Evolutionary conservation across 1,139 yeast species (phyloP).

Genomic region (Magnusiomyces clavatus): DNA sequence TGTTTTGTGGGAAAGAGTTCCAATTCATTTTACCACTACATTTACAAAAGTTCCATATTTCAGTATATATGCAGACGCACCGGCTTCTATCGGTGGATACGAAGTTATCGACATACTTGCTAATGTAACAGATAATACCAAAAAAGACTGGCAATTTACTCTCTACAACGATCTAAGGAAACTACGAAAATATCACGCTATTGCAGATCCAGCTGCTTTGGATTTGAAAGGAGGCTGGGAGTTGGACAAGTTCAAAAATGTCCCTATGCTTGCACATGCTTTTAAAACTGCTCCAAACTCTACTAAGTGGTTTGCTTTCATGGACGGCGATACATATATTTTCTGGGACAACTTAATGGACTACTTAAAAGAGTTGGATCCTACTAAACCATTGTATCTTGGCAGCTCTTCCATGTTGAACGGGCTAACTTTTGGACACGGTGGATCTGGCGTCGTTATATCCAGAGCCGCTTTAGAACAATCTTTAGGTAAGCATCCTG

Average conservation of each 20-base stretch:
- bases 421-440: slow-evolving; percentile 29
- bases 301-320: slow-evolving; percentile 33
- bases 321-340: slow-evolving; percentile 34
- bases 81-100: slow-evolving; percentile 29
- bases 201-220: slow-evolving; percentile 12
- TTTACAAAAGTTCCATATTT: slow-evolving; percentile 31
- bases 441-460: slow-evolving; percentile 34
- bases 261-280: slow-evolving; percentile 35
- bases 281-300: slow-evolving; percentile 24
- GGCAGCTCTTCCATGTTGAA: slow-evolving; percentile 27
- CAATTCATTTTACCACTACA: slow-evolving; percentile 32
- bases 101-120: slow-evolving; percentile 30
- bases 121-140: slow-evolving; percentile 24
- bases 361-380: slow-evolving; percentile 24
- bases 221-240: slow-evolving; percentile 27
- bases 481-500: slow-evolving; percentile 18
- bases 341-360: slow-evolving; percentile 26
- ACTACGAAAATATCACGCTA: slow-evolving; percentile 21
- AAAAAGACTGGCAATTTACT: slow-evolving; percentile 20
- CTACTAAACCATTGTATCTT: slow-evolving; percentile 26
- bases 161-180: slow-evolving; percentile 26
- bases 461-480: slow-evolving; percentile 29
- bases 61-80: slow-evolving; percentile 32
- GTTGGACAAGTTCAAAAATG: slow-evolving; percentile 33
- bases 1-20: slow-evolving; percentile 33